Evolutionary conservation across 169 alveolate genomes (phyloP).

Genomic region (Sarcocystis neurona): DNA sequence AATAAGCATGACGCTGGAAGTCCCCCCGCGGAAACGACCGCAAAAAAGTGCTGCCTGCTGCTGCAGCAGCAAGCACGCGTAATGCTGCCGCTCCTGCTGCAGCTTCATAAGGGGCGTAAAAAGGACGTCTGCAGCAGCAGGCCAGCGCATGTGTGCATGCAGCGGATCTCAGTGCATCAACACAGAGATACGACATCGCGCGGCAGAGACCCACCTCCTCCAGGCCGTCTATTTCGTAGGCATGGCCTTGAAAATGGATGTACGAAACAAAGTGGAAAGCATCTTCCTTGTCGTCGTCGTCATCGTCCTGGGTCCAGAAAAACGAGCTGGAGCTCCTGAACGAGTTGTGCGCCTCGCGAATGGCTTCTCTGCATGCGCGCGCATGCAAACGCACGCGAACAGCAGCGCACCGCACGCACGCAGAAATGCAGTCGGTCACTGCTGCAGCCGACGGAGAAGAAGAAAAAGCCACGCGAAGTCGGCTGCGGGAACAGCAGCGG

Average conservation of each 20-base stretch:
- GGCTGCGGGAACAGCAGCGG: too few species aligned
- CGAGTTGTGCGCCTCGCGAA: constrained; percentile 64
- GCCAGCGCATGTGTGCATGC: background rate
- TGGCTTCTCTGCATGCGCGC: constrained; percentile 10
- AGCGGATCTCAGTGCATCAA: background rate
- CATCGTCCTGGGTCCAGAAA: constrained; percentile 41
- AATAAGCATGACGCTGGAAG: too few species aligned
- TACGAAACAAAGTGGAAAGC: constrained; percentile 87
- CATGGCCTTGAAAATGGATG: constrained; percentile 79
- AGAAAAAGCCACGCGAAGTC: too few species aligned
- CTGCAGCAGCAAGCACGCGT: too few species aligned
- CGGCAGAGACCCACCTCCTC: constrained; percentile 1
- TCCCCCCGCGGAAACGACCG: too few species aligned
- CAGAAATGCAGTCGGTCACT: too few species aligned
- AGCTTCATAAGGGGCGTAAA: background rate
- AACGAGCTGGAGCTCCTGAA: constrained; percentile 45
- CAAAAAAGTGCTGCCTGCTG: too few species aligned
- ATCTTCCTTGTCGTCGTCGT: constrained; percentile 72
- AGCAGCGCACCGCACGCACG: background rate
- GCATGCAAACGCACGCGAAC: background rate
- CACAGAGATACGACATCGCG: background rate
- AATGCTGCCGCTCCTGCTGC: background rate
- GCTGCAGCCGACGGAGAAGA: too few species aligned
- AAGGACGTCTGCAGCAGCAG: background rate
- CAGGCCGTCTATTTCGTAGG: constrained; percentile 87